These are phyloP conservation scores for Penicillium sp. DNA, from an alignment of 2,329 filamentous ascomycete species.

Conservation along the genomic window DNA sequence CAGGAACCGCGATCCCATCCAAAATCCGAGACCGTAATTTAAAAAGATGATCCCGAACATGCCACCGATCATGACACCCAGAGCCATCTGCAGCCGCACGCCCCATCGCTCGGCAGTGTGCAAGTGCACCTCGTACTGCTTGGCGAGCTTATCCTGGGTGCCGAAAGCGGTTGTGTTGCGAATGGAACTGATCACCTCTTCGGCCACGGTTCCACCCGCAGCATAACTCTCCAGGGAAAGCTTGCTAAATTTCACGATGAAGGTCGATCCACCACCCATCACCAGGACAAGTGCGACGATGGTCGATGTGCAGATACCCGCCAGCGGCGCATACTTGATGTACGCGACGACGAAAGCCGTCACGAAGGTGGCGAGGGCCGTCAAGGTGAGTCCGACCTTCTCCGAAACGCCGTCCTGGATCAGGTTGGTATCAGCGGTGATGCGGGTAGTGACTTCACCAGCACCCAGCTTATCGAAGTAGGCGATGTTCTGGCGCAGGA, in stretches of 20 bases:
- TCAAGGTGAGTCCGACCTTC: conserved; percentile 73
- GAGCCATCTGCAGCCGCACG: conserved; percentile 63
- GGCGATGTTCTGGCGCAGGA: conserved; percentile 80
- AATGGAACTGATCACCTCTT: conserved; percentile 91
- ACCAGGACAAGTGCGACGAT: conserved; percentile 71
- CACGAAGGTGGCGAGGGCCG: conserved; percentile 73
- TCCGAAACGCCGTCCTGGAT: conserved; percentile 92
- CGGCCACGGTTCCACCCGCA: conserved; percentile 76
- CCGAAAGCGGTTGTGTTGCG: conserved; percentile 89
- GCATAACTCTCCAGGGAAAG: conserved; percentile 72
- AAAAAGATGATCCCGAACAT: conserved; percentile 82
- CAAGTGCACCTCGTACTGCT: conserved; percentile 74
- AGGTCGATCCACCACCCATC: conserved; percentile 67
- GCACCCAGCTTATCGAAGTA: conserved; percentile 91
- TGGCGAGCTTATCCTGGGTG: conserved; percentile 84
- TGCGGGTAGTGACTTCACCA: conserved; percentile 88
- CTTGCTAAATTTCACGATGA: conserved; percentile 78
- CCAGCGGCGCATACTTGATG: conserved; percentile 86
- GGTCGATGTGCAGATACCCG: conserved; percentile 76
- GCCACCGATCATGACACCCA: conserved; percentile 72
- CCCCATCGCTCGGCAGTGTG: conserved; percentile 68
- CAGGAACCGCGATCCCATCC: conserved; percentile 74
- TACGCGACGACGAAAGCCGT: conserved; percentile 89
- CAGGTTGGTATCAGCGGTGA: conserved; percentile 88
- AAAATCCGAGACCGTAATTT: conserved; percentile 83